Evolutionary conservation across 257 asterid species (phyloP), one percentile per base, ranked within the genome.

Genomic region (Sherardia arvensis): DNA sequence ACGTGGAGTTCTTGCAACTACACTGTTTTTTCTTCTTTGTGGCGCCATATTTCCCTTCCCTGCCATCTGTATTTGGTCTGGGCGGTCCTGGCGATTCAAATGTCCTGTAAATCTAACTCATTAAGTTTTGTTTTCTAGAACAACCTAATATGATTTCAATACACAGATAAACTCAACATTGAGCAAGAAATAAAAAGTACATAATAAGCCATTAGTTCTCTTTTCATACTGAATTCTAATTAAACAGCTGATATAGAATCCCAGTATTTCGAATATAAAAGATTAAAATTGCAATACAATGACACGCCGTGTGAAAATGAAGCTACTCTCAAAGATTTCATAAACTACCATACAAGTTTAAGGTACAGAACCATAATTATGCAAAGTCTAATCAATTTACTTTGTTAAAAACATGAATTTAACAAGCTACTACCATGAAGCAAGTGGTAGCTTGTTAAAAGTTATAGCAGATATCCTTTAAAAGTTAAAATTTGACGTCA

Each of bases 21-120:
- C 99, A 92, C 80, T 85, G 99, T 70, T 92, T 92, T 76, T 77
- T 92, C 81, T 89, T 92, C 87, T 89, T 89, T 20, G 97, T 95
- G 36, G 99, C 89, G 55, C 85, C 89, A 66, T 91, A 97, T 78
- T 85, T 89, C 47, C 67, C 85, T 74, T 92, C 99, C 78, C 67
- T 68, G 40, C 51, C 55, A 72, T 60, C 76, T 74, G 80, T 82
- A 69, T 89, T 89, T 59, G 90, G 74, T 23, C 91, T 77, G 27
- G 86, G 74, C 69, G 4, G 8, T 43, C 79, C 84, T 74, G 95
- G 96, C 29, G 99, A 92, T 78, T 87, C 96, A 40, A 88, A 93
- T 79, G 89, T 89, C 81, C 99, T 92, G 76, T 53, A 81, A 64
- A 20, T 34, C 27, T 40, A 72, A 64, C 30, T 68, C 61, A 29